Evolutionary conservation across 139 green algal genomes (phyloP).

Genomic region (Coelastrella sp.): DNA sequence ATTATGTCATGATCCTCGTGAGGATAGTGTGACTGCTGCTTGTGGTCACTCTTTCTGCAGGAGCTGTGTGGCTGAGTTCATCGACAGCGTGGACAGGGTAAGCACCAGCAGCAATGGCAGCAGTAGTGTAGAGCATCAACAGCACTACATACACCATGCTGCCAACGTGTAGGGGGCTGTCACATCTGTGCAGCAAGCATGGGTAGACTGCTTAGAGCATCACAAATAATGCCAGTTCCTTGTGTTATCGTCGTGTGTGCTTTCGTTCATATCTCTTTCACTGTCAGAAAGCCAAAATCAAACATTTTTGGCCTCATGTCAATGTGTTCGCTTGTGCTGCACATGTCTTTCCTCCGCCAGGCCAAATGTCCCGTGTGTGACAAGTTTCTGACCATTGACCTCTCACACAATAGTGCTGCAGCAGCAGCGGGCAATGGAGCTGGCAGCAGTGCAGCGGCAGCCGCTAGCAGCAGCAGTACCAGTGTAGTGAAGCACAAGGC

Average conservation of each 20-base stretch:
- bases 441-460: slow-evolving; percentile 17
- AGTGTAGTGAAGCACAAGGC: slow-evolving; percentile 52
- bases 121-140: too few relatives aligned
- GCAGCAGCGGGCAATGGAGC: slow-evolving; percentile 6
- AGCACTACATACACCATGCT: too few relatives aligned
- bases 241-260: too few relatives aligned
- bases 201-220: too few relatives aligned
- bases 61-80: slow-evolving; percentile 80
- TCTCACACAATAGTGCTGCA: slow-evolving; percentile 57
- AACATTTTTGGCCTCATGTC: too few relatives aligned
- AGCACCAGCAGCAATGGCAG: neutral
- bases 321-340: neutral
- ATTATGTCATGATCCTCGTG: slow-evolving; percentile 83
- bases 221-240: too few relatives aligned
- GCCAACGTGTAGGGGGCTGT: too few relatives aligned
- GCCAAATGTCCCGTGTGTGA: slow-evolving; percentile 81
- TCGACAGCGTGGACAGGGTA: slow-evolving; percentile 58
- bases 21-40: slow-evolving; percentile 67
- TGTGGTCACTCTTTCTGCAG: slow-evolving; percentile 91
- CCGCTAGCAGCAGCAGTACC: slow-evolving; percentile 16
- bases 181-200: too few relatives aligned
- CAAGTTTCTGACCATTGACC: slow-evolving; percentile 81
- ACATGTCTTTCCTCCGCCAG: neutral
- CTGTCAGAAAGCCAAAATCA: too few relatives aligned
- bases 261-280: too few relatives aligned